Conservation (phyloP, 1,139 yeast genomes). For the Candida sp. region DNA sequence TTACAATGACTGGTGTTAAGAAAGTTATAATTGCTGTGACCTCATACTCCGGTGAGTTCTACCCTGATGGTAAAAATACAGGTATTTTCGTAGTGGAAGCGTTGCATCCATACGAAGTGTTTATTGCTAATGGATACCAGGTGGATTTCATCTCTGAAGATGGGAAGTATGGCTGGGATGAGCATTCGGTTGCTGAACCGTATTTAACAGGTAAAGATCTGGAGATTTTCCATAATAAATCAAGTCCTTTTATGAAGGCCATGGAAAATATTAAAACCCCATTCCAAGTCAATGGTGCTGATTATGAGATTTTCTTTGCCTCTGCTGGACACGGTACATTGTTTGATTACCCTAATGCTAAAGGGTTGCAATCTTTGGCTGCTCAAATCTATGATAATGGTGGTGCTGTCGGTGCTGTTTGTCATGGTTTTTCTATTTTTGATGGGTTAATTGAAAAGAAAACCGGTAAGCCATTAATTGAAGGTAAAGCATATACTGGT, state of each 20-base stretch:
- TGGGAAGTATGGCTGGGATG: slow-evolving; percentile 54
- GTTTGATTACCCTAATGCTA: slow-evolving; percentile 54
- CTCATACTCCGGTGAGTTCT: slow-evolving; percentile 47
- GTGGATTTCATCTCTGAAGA: slow-evolving; percentile 57
- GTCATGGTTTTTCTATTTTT: slow-evolving; percentile 64
- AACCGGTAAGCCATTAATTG: slow-evolving; percentile 42
- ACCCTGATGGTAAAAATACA: slow-evolving; percentile 52
- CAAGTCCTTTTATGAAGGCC: slow-evolving; percentile 34
- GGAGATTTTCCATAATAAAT: slow-evolving; percentile 29
- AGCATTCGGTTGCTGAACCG: slow-evolving; percentile 40
- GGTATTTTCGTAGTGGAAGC: slow-evolving; percentile 59
- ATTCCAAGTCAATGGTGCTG: slow-evolving; percentile 41
- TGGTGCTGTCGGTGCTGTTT: slow-evolving; percentile 60
- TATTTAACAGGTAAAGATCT: slow-evolving; percentile 44
- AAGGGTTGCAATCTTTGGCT: slow-evolving; percentile 42
- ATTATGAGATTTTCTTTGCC: slow-evolving; percentile 53
- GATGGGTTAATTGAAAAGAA: slow-evolving; percentile 37
- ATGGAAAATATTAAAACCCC: slow-evolving; percentile 37
- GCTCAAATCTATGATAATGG: slow-evolving; percentile 43
- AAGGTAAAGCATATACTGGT: slow-evolving; percentile 57
- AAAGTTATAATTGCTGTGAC: slow-evolving; percentile 53
- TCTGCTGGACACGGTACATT: slow-evolving; percentile 67
- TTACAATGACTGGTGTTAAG: neutral
- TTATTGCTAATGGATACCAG: slow-evolving; percentile 44
- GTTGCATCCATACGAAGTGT: slow-evolving; percentile 51